Evolutionary conservation across 2,329 filamentous ascomycete genomes (phyloP).

Genomic region (Eurotiales sp.): DNA sequence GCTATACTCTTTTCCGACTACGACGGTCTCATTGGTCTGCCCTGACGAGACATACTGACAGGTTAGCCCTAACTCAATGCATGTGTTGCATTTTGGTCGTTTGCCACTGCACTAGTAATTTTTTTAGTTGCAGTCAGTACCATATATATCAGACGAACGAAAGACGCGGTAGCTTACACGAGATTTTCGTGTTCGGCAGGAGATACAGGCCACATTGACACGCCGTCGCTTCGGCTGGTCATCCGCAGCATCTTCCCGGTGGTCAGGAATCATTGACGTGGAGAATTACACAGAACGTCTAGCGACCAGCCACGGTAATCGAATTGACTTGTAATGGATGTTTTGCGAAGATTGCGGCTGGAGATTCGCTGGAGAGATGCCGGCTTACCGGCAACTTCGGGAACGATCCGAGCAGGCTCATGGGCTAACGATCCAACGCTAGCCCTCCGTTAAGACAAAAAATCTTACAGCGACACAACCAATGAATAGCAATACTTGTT

Average conservation of each 20-base stretch:
- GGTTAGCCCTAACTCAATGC: slow-evolving; percentile 1
- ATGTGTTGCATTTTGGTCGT: slow-evolving; percentile 3
- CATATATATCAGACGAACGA: neutral
- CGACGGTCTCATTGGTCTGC: slow-evolving; percentile 1
- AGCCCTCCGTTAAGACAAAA: too few relatives aligned
- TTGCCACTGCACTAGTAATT: slow-evolving; percentile 28
- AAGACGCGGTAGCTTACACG: neutral
- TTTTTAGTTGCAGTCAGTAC: neutral
- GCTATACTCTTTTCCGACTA: slow-evolving; percentile 3
- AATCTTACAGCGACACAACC: too few relatives aligned
- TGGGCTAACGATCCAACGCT: too few relatives aligned
- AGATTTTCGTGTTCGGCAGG: slow-evolving; percentile 33
- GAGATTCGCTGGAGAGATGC: neutral
- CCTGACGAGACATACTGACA: slow-evolving; percentile 2
- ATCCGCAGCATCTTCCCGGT: neutral
- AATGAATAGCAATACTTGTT: too few relatives aligned
- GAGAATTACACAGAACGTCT: too few relatives aligned
- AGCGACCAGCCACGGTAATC: neutral
- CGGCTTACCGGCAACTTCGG: slow-evolving; percentile 1
- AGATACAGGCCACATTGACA: slow-evolving; percentile 37
- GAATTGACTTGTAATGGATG: neutral
- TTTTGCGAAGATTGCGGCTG: neutral
- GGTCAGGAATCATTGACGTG: neutral
- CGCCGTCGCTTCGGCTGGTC: slow-evolving; percentile 31
- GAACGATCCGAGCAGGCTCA: neutral